Conservation (phyloP, 164 flowering plant genomes). For the Sextonia rubra region DNA sequence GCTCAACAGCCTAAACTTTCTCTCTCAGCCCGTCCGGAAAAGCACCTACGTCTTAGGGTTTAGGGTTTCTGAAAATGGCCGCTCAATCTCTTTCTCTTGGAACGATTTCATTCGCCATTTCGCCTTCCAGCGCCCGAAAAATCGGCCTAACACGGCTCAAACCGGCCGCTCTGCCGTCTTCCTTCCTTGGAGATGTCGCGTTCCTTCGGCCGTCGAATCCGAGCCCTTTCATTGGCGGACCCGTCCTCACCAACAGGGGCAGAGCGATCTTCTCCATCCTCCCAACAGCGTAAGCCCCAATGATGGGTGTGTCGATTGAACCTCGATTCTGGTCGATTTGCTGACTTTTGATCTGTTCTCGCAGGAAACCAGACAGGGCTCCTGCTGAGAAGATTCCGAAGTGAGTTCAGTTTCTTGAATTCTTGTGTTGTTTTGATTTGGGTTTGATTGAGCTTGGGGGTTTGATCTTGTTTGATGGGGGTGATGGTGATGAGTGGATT, state of each 20-base stretch:
- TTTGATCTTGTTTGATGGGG: neutral
- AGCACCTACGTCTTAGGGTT: too few relatives aligned
- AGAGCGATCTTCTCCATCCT: slow-evolving; percentile 4
- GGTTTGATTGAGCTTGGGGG: neutral
- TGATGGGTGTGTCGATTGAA: neutral
- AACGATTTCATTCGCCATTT: slow-evolving; percentile 2
- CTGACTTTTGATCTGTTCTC: slow-evolving; percentile 4
- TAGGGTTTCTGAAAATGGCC: slow-evolving; percentile 10
- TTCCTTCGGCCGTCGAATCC: neutral
- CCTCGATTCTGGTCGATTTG: neutral
- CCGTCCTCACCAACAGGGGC: neutral
- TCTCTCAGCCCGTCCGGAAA: too few relatives aligned
- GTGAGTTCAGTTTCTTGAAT: slow-evolving; percentile 29
- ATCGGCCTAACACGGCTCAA: neutral
- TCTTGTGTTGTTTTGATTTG: neutral
- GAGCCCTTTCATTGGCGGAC: neutral
- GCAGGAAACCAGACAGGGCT: slow-evolving; percentile 46
- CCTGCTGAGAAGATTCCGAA: slow-evolving; percentile 39
- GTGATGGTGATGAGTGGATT: neutral
- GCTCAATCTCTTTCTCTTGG: neutral
- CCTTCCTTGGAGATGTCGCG: neutral
- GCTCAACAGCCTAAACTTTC: neutral
- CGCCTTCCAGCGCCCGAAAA: neutral
- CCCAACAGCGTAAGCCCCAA: slow-evolving; percentile 13
- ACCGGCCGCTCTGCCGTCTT: neutral